A percentile compares a stretch with the other conserved stretches of the same genome.
These are phyloP conservation scores for Singerocomus rubriflavus DNA, from an alignment of 1,284 basidiomycete species.

Conservation along the genomic window DNA sequence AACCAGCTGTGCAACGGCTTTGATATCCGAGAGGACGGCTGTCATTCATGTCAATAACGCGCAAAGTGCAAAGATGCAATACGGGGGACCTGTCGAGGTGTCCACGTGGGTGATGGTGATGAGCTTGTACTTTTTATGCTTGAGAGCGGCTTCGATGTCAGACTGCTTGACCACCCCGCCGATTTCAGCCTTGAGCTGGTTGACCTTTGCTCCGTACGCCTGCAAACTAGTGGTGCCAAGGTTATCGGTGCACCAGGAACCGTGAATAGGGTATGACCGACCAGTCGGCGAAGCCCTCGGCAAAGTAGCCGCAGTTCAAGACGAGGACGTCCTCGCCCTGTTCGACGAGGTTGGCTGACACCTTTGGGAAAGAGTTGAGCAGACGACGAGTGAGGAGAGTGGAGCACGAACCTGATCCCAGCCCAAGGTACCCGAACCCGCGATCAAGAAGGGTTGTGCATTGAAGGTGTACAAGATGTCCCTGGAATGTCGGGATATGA, in stretches of 20 bases:
- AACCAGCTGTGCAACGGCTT: slow-evolving; percentile 75
- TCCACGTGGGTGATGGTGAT: slow-evolving; percentile 95
- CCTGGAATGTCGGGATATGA: slow-evolving; percentile 35
- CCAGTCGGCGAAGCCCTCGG: slow-evolving; percentile 83
- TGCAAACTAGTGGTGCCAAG: slow-evolving; percentile 53
- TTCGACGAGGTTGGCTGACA: slow-evolving; percentile 81
- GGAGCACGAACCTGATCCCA: slow-evolving; percentile 71
- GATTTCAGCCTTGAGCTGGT: slow-evolving; percentile 79
- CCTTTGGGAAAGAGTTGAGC: slow-evolving; percentile 37
- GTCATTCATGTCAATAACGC: slow-evolving; percentile 7
- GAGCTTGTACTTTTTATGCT: slow-evolving; percentile 84
- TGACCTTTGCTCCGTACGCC: slow-evolving; percentile 90
- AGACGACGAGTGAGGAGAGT: neutral
- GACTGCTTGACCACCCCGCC: slow-evolving; percentile 70
- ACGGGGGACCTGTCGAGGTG: slow-evolving; percentile 72
- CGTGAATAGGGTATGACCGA: slow-evolving; percentile 33
- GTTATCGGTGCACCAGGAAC: neutral
- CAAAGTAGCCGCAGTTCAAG: slow-evolving; percentile 87
- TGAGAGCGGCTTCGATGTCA: slow-evolving; percentile 73
- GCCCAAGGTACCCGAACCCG: slow-evolving; percentile 93
- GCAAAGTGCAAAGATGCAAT: neutral
- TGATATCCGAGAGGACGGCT: slow-evolving; percentile 86
- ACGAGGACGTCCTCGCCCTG: slow-evolving; percentile 80
- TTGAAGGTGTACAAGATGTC: slow-evolving; percentile 74
- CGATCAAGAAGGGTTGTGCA: slow-evolving; percentile 86